Conservation (phyloP, 1,284 basidiomycete genomes). For the Ceratorhiza oryzae-sativae region DNA sequence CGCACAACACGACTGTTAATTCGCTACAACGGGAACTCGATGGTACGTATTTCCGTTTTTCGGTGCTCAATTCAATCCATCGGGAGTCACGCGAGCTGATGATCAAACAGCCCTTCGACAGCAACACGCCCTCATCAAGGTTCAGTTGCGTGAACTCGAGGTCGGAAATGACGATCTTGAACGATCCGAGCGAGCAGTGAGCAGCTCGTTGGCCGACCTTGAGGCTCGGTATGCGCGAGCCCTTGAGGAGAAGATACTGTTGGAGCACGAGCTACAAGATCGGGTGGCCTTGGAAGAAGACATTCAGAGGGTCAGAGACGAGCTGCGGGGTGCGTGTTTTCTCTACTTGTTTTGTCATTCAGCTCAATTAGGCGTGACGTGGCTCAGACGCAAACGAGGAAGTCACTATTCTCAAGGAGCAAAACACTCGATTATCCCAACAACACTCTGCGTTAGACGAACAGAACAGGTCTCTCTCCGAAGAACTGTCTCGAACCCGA, state of each 20-base stretch:
- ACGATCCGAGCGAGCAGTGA: constrained; percentile 80
- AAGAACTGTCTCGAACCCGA: constrained; percentile 24
- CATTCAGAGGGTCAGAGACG: constrained; percentile 90
- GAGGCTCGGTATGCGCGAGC: constrained; percentile 91
- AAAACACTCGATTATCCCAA: constrained; percentile 54
- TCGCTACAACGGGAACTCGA: constrained; percentile 91
- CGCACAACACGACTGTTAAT: constrained; percentile 84
- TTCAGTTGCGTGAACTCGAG: constrained; percentile 87
- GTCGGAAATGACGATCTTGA: constrained; percentile 97
- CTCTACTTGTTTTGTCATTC: constrained; percentile 4
- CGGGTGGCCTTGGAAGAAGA: constrained; percentile 92
- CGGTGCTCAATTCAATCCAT: not conserved
- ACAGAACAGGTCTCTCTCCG: constrained; percentile 29
- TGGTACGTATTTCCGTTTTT: constrained; percentile 17
- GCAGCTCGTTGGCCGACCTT: constrained; percentile 88
- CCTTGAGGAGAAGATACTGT: constrained; percentile 94
- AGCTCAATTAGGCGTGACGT: constrained; percentile 41
- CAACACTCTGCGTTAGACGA: constrained; percentile 47
- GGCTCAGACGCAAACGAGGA: constrained; percentile 83
- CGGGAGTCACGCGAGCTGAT: constrained; percentile 41
- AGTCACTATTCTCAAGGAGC: constrained; percentile 81
- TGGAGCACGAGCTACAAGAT: constrained; percentile 95
- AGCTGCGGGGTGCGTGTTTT: constrained; percentile 77
- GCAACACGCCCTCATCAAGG: constrained; percentile 78
- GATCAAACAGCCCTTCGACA: constrained; percentile 63